Base-by-base conservation (phyloP, 179 eudicot species). In the Beta corolliflora region DNA sequence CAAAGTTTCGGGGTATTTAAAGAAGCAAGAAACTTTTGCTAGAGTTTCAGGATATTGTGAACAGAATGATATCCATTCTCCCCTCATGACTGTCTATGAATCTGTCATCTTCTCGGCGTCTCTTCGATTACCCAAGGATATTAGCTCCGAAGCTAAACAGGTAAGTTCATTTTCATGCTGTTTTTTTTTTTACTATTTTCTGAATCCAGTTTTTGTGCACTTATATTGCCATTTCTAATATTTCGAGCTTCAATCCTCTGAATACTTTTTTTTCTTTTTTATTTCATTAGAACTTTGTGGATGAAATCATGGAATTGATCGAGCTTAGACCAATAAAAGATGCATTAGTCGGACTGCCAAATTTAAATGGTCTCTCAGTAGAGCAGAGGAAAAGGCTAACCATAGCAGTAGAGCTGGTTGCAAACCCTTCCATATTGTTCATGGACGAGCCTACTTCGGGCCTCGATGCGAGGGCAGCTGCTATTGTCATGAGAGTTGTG, bases 361-460 rank as follows among this genome's bases (percentile, higher is more conserved):
- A 76, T 81, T 44, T 76, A 25, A 81, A 81, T 77, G 84, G 84
- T 2, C 76, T 81, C 3, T 81, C 84, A 55, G 80, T 81, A 41
- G 84, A 81, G 71, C 84, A 81, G 18, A 69, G 84, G 60, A 81
- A 81, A 77, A 69, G 84, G 54, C 77, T 81, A 2, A 81, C 80
- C 36, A 82, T 77, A 29, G 81, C 84, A 76, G 81, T 77, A 48
- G 84, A 82, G 56, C 70, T 82, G 72, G 84, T 82, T 21, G 84
- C 84, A 50, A 82, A 82, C 50, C 84, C 84, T 54, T 82, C 84
- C 9, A 77, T 82, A 71, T 61, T 82, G 65, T 77, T 82, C 68
- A 82, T 82, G 84, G 84, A 82, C 72, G 84, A 82, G 77, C 84
- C 84, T 3, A 82, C 84, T 46, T 82, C 84, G 9, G 84, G 84